Percentiles rank a stretch among this genome's conserved stretches.
Evolutionary conservation across 306 rosid genomes (phyloP).

Genomic region (Trichosanthes cucumerina): DNA sequence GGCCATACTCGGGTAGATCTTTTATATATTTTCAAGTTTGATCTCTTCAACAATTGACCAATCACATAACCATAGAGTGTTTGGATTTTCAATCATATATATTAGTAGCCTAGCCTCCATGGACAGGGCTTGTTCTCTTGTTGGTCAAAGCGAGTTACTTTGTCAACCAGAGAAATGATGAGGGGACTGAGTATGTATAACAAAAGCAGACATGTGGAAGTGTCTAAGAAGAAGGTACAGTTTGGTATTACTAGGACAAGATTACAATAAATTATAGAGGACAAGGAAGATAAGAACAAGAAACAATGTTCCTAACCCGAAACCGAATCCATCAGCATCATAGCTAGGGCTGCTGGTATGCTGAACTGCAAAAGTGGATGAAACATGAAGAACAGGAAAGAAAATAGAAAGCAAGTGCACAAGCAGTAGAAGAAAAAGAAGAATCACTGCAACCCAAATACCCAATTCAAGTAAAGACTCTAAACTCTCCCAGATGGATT

Average conservation of each 20-base stretch:
- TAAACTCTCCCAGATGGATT: slow-evolving; percentile 25
- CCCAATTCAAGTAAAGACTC: slow-evolving; percentile 17
- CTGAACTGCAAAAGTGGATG: slow-evolving; percentile 6
- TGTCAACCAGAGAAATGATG: not conserved
- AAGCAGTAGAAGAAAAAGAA: slow-evolving; percentile 22
- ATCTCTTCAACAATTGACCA: not conserved
- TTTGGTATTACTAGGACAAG: not conserved
- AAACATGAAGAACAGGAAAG: slow-evolving; percentile 15
- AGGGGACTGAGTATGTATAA: not conserved
- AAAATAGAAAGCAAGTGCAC: slow-evolving; percentile 10
- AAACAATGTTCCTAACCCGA: slow-evolving; percentile 25
- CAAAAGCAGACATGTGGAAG: not conserved
- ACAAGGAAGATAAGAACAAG: slow-evolving; percentile 26
- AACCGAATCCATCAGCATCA: slow-evolving; percentile 19
- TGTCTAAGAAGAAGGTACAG: not conserved
- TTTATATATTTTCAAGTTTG: not conserved
- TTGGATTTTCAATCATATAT: not conserved
- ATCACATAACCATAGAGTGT: not conserved
- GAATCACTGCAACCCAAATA: slow-evolving; percentile 12
- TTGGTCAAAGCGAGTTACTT: not conserved
- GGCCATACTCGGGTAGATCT: no score
- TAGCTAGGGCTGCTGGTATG: not conserved
- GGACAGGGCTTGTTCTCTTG: not conserved
- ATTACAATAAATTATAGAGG: slow-evolving; percentile 25
- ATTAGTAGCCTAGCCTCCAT: not conserved